Conservation (phyloP, 2,329 filamentous ascomycete genomes). For the Xylaria sp. region DNA sequence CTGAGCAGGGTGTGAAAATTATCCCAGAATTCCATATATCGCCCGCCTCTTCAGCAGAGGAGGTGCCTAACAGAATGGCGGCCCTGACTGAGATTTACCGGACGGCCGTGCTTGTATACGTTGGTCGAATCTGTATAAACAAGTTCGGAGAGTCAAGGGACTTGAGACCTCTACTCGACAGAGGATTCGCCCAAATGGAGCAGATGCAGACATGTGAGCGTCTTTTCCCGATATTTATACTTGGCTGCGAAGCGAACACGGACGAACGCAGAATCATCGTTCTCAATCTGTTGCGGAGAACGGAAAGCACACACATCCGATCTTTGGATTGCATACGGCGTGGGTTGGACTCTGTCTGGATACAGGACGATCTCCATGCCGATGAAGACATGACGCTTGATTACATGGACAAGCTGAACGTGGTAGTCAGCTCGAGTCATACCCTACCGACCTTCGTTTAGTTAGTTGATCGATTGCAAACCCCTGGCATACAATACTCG, state of each 20-base stretch:
- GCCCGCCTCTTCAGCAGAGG: background rate
- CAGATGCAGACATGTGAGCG: constrained; percentile 41
- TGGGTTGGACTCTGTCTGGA: constrained; percentile 28
- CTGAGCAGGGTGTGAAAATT: constrained; percentile 1
- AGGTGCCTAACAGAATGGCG: background rate
- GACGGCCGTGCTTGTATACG: constrained; percentile 28
- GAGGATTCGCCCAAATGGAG: constrained; percentile 26
- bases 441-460: constrained; percentile 33
- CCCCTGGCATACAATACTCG: background rate
- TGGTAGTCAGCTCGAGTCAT: constrained; percentile 25
- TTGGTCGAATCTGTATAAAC: constrained; percentile 21
- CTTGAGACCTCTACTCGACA: constrained; percentile 10
- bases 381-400: constrained; percentile 27
- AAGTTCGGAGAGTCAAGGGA: constrained; percentile 23
- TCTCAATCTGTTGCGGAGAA: constrained; percentile 46
- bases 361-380: constrained; percentile 35
- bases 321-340: constrained; percentile 21
- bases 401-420: constrained; percentile 32
- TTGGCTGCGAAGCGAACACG: constrained; percentile 49
- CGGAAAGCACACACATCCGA: constrained; percentile 16
- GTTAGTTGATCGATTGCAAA: background rate
- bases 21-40: constrained; percentile 3
- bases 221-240: constrained; percentile 50
- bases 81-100: constrained; percentile 29
- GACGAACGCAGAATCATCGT: constrained; percentile 47